These are phyloP conservation scores for Trichoderma guizhouense DNA, from an alignment of 2,329 filamentous ascomycete species.

Conservation along the genomic window DNA sequence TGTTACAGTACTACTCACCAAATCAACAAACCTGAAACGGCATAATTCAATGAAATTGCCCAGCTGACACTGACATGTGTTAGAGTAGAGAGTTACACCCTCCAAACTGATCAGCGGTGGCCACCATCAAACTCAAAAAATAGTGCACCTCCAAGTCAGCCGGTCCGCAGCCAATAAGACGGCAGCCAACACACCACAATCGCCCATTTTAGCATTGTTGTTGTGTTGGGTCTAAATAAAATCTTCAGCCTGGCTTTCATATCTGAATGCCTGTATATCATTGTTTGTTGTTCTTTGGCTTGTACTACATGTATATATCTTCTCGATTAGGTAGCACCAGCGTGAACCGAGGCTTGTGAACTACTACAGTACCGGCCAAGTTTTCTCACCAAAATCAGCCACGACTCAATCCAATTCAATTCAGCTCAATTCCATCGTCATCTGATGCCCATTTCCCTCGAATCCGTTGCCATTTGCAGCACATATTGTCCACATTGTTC, in stretches of 20 bases:
- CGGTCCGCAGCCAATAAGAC: background rate
- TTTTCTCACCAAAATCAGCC: background rate
- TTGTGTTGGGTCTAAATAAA: background rate
- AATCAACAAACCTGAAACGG: background rate
- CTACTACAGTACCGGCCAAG: background rate
- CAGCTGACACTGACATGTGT: background rate
- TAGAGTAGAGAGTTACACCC: background rate
- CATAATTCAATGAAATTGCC: background rate
- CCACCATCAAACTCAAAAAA: background rate
- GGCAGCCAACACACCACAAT: background rate
- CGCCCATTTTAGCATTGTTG: conserved; percentile 9
- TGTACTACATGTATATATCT: background rate
- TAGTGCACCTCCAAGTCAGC: background rate
- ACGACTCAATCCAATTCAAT: background rate
- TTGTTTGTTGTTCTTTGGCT: background rate
- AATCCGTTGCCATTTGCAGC: background rate
- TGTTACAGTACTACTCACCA: too few species aligned
- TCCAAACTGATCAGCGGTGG: background rate
- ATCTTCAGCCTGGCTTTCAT: background rate
- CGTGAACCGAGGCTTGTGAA: background rate
- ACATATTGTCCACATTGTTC: background rate
- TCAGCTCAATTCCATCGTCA: background rate
- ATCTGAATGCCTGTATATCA: background rate
- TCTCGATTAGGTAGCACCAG: too few species aligned
- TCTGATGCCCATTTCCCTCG: background rate